Evolutionary conservation across 345 rosid genomes (phyloP).

Genomic region (Melaleuca alternifolia): DNA sequence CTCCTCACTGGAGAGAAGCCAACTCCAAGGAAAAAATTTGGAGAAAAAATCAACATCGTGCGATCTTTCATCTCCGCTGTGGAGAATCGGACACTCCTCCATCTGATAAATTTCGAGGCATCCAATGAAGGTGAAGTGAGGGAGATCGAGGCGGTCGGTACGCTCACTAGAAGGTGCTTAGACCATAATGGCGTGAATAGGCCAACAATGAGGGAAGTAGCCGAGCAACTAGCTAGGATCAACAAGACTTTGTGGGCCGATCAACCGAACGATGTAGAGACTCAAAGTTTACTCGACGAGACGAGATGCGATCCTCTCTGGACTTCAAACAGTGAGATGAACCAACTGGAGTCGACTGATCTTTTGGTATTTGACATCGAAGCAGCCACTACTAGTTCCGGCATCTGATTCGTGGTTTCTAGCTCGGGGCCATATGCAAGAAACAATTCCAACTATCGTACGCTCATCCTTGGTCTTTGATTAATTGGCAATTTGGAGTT

Average conservation of each 20-base stretch:
- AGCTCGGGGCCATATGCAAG: not conserved
- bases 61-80: not conserved
- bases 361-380: not conserved
- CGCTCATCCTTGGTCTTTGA: not conserved
- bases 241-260: not conserved
- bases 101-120: not conserved
- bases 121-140: not conserved
- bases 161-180: not conserved
- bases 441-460: not conserved
- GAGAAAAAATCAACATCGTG: not conserved
- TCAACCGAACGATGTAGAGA: not conserved
- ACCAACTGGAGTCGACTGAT: not conserved
- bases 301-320: not conserved
- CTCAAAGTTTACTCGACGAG: not conserved
- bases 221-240: not conserved
- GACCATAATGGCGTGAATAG: not conserved
- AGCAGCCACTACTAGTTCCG: not conserved
- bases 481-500: accelerated
- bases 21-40: no score
- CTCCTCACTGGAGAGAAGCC: not conserved
- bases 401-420: not conserved
- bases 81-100: not conserved
- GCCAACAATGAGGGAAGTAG: not conserved
- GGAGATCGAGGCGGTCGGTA: not conserved
- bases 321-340: not conserved